Evolutionary conservation across 805 yeast genomes (phyloP), one percentile per base, ranked within the genome.

Genomic region (Jamesozyma piceae): DNA sequence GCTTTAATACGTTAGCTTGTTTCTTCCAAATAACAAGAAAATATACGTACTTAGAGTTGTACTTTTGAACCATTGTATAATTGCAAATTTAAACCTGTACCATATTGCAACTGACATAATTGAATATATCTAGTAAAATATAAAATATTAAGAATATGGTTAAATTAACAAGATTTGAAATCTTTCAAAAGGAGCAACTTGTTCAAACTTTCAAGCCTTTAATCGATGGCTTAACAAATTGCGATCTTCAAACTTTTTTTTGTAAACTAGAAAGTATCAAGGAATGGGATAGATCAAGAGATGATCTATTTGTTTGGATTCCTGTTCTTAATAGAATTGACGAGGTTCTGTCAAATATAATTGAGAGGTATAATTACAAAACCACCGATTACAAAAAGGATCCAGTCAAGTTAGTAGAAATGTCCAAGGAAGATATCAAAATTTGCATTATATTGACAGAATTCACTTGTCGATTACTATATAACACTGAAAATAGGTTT

Each of bases 291-390:
- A 64, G 79, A 20, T 80, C 86, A 8, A 68, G 77, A 46, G 84
- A 82, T 30, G 82, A 85, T 51, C 62, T 90, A 28, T 73, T 72
- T 46, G 80, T 79, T 45, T 89, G 95, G 92, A 74, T 84, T 24
- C 73, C 81, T 0, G 77, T 85, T 1, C 66, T 90, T 51, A 82
- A 87, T 59, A 69, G 80, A 51, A 77, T 89, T 54, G 96, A 89
- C 57, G 71, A 67, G 11, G 70, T 85, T 5, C 64, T 85, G 41
- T 82, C 78, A 40, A 51, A 54, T 3, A 65, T 73, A 19, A 72
- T 82, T 14, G 63, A 63, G 6, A 75, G 75, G 46, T 82, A 85
- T 53, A 42, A 49, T 2, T 60, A 62, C 39, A 46, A 48, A 10
- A 45, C 56, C 5, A 29, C 47, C 6, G 62, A 59, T 28, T 60